Base-by-base conservation (phyloP, 805 yeast genomes). In the Candida railenensis region DNA sequence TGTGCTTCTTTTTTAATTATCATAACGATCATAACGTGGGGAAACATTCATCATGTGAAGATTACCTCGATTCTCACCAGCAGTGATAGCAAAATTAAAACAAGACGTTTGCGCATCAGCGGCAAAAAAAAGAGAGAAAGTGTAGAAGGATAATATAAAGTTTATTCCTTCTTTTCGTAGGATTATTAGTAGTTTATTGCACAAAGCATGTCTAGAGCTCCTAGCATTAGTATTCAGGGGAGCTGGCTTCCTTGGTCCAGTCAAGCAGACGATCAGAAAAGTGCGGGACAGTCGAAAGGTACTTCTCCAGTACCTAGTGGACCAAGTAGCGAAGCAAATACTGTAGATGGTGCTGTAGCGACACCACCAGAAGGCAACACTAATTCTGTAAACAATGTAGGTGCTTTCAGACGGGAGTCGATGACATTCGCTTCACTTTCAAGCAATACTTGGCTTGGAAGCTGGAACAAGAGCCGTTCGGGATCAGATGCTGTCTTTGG, bases 401-500 rank as follows among this genome's bases (percentile, higher is more conserved):
- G 12, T 34, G 9, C 38, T 4, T 20, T 11, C 25, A 16, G 28
- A 12, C 28, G 38, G 19, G 20, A 34, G 20, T 5, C 20, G 18
- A 16, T 34, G 18, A 16, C 38, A 8, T 39, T 22, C 21, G 20
- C 32, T 5, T 25, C 34, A 15, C 42, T 22, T 28, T 39, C 34
- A 9, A 34, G 39, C 22, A 36, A 19, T 22, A 16, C 16, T 4
- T 16, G 22, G 39, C 39, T 16, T 9, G 38, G 25, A 80, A 19
- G 75, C 73, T n/a, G 77, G 74, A 53, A 58, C 73, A 42, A 61
- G 62, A 50, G 44, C 65, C 8, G 57, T 3, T 46, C 63, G 18
- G 48, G 74, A 36, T 48, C 51, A 22, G 47, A 63, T 16, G 40
- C 58, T 3, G 50, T 58, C 36, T 53, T 76, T 42, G 30, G 9